These are phyloP conservation scores for Tolypocladium endophyticum DNA, from an alignment of 2,329 filamentous ascomycete genomes.

Conservation along the genomic window DNA sequence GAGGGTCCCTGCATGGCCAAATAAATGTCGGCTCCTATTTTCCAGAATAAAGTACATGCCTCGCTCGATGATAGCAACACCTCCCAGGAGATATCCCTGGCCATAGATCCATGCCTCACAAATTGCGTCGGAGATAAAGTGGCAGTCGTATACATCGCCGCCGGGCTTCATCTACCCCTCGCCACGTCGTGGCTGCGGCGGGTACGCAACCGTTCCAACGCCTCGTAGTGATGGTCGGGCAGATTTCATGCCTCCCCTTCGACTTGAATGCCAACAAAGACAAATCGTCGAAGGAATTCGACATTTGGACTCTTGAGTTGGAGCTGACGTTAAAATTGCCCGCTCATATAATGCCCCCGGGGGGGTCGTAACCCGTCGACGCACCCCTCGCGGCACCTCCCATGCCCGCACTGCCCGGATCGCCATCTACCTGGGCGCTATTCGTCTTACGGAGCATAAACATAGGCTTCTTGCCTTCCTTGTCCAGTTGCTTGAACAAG, in stretches of 20 bases:
- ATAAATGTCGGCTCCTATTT: background rate
- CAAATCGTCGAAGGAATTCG: background rate
- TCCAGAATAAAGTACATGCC: background rate
- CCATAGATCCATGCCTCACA: background rate
- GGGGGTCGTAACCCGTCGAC: slow-evolving; percentile 42
- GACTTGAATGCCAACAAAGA: background rate
- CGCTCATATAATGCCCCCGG: slow-evolving; percentile 48
- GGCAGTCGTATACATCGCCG: background rate
- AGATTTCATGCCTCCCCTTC: background rate
- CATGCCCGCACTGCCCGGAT: slow-evolving; percentile 44
- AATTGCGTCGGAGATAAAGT: background rate
- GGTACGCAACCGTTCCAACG: background rate
- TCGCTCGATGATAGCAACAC: background rate
- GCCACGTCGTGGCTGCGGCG: background rate
- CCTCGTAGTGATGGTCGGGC: background rate
- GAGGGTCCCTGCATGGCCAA: background rate
- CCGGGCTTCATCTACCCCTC: background rate
- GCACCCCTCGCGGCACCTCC: slow-evolving; percentile 32
- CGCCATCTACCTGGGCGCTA: slow-evolving; percentile 39
- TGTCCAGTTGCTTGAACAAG: slow-evolving; percentile 92
- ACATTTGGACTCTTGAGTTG: background rate
- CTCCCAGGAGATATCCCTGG: background rate
- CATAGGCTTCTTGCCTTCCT: slow-evolving; percentile 97
- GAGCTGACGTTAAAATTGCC: background rate
- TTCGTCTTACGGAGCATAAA: slow-evolving; percentile 82